These are phyloP conservation scores for Tuber borchii DNA, from an alignment of 495 filamentous ascomycete species.

Conservation along the genomic window DNA sequence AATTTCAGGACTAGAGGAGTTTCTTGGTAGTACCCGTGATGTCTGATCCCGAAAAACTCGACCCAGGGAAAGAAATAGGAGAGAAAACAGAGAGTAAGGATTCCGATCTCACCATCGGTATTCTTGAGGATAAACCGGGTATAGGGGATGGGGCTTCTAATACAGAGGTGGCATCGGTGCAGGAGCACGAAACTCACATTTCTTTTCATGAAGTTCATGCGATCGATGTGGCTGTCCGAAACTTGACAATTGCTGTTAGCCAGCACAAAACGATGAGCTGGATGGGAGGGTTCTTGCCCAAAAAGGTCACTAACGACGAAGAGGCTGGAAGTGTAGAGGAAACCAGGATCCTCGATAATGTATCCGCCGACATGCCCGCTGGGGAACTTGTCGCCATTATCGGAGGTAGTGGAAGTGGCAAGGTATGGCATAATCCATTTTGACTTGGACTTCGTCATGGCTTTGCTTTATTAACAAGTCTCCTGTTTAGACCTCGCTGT, in stretches of 20 bases:
- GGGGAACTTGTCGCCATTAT: conserved; percentile 67
- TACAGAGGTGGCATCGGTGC: not conserved
- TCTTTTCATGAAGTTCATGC: conserved; percentile 57
- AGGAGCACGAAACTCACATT: conserved; percentile 42
- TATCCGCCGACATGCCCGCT: conserved; percentile 52
- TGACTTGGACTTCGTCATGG: conserved; percentile 10
- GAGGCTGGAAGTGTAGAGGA: conserved; percentile 27
- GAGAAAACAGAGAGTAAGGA: not conserved
- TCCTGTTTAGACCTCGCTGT: conserved; percentile 51
- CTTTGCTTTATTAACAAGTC: not conserved
- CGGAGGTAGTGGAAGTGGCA: conserved; percentile 65
- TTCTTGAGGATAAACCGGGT: not conserved
- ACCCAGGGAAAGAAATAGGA: not conserved
- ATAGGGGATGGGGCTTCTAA: not conserved
- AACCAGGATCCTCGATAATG: conserved; percentile 49
- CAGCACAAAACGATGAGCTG: conserved; percentile 43
- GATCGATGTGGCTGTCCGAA: conserved; percentile 53
- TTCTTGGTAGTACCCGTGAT: not conserved
- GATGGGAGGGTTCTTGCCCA: conserved; percentile 34
- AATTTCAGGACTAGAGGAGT: not conserved
- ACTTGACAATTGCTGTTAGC: conserved; percentile 52
- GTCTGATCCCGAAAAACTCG: not conserved
- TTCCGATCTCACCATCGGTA: not conserved
- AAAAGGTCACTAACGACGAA: conserved; percentile 21
- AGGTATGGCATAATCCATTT: conserved; percentile 39